phyloP scores from a whole-genome alignment of 306 rosid genomes.

The Vachellia collinsii region DNA sequence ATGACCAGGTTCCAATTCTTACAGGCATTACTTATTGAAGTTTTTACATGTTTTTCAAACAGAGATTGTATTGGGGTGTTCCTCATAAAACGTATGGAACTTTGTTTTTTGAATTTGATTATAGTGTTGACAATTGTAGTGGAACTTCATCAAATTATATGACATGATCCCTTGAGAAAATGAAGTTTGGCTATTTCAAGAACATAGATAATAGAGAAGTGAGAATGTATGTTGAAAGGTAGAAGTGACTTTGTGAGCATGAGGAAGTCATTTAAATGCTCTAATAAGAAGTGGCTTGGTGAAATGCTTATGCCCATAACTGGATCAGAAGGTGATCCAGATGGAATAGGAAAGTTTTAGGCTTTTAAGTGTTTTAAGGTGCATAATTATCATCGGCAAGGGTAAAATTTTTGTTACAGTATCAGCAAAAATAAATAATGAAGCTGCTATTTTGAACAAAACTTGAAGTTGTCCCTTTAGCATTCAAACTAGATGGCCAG shows the following conservation, averaged over 20 bases:
- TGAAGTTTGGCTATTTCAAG: background rate
- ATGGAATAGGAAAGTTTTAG: background rate
- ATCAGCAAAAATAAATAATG: background rate
- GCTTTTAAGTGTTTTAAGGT: background rate
- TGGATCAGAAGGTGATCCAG: slow-evolving; percentile 8
- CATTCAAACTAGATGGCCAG: slow-evolving; percentile 8
- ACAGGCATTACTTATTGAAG: slow-evolving; percentile 34
- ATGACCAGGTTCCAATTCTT: slow-evolving; percentile 73
- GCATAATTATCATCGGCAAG: slow-evolving; percentile 9
- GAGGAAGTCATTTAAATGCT: background rate
- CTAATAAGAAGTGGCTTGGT: background rate
- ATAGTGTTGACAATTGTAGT: slow-evolving; percentile 9
- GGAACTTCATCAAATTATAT: slow-evolving; percentile 19
- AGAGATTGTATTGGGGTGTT: slow-evolving; percentile 21
- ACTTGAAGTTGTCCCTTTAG: background rate
- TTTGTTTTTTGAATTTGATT: slow-evolving; percentile 21
- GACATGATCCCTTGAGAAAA: slow-evolving; percentile 10
- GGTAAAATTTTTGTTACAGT: background rate
- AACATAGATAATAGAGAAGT: slow-evolving; percentile 4
- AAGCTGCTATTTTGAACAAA: background rate
- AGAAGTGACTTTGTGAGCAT: background rate
- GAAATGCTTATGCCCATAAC: background rate
- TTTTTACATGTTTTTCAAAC: slow-evolving; percentile 24
- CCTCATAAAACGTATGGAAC: background rate
- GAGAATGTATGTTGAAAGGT: background rate